Base-by-base conservation (phyloP, 257 asterid species). In the Petunia axillaris region DNA sequence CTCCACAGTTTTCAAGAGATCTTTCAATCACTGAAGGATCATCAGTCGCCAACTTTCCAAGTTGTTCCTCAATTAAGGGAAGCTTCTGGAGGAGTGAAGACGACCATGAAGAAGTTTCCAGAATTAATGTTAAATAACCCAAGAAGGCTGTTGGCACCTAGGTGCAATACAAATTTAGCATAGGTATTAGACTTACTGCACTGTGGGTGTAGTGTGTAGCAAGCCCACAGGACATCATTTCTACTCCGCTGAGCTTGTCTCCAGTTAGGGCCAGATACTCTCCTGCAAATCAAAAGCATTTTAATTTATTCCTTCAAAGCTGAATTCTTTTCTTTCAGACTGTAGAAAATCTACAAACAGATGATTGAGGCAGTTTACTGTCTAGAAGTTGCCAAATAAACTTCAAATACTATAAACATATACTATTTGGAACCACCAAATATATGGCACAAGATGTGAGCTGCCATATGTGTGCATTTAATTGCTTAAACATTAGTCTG, bases 241-340 rank as follows among this genome's bases (percentile, higher is more conserved):
- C 98, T 6, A 82, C 89, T 75, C 99, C 99, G 65, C 82, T 92
- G 81, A 96, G 89, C 86, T 89, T 96, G 65, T 85, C 95, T 78
- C 99, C 99, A 9, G 98, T 96, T 68, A 96, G 81, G 64, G 89
- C 99, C 89, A 96, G 83, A 84, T 96, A 96, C 84, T 96, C 99
- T 83, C 98, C 98, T 96, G 92, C 83, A 77, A 74, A 83, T 41
- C 10, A 16, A 35, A 73, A 50, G 10, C 77, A 70, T 73, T 50
- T 35, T 38, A 63, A 65, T 65, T 13, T 48, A 48, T 39, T 64
- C 14, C 73, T 13, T 65, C 73, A 48, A 39, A 3, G 68, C 68
- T 37, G 8, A 36, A 1, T 10, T 63, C 10, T 63, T 63, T 63
- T 39, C 70, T 53, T 10, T 54, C 8, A 4, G 6, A 52, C 6